phyloP scores from a whole-genome alignment of 768 basidiomycete genomes.

The Suillus spraguei region DNA sequence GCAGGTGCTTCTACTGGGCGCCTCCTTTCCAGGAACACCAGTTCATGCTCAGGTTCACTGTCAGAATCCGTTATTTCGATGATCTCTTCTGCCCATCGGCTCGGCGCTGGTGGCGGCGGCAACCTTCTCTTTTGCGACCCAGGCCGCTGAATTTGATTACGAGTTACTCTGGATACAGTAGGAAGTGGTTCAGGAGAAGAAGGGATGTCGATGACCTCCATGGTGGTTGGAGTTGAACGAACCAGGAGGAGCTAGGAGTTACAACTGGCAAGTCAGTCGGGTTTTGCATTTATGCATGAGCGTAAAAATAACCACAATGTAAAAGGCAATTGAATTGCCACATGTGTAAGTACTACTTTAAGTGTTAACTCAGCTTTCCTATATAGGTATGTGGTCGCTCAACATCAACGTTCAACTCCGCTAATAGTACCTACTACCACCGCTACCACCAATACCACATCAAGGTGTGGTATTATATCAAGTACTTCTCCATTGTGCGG shows the following conservation, averaged over 20 bases:
- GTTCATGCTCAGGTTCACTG: constrained; percentile 28
- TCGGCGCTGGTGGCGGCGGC: constrained; percentile 5
- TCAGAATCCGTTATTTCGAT: constrained; percentile 60
- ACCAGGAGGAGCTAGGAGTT: not conserved
- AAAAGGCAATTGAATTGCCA: not conserved
- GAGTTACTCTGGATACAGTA: constrained; percentile 18
- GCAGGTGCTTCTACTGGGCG: not conserved
- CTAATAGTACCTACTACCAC: too few species aligned
- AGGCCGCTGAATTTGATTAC: constrained; percentile 24
- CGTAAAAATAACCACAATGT: not conserved
- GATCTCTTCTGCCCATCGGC: constrained; percentile 29
- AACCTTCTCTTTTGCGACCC: constrained; percentile 18
- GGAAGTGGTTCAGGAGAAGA: constrained; percentile 28
- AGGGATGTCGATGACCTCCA: constrained; percentile 29
- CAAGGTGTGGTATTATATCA: not conserved
- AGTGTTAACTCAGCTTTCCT: too few species aligned
- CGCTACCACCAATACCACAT: not conserved
- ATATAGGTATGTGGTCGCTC: too few species aligned
- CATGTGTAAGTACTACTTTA: too few species aligned
- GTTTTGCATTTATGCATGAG: constrained; percentile 2
- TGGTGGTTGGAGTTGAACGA: not conserved
- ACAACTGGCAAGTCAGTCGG: not conserved
- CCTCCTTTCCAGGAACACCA: constrained; percentile 8
- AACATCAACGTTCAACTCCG: too few species aligned
- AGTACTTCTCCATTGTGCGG: too few species aligned